These are phyloP conservation scores for Suhomyces xylopsoci DNA, from an alignment of 805 yeast genomes.

Conservation along the genomic window DNA sequence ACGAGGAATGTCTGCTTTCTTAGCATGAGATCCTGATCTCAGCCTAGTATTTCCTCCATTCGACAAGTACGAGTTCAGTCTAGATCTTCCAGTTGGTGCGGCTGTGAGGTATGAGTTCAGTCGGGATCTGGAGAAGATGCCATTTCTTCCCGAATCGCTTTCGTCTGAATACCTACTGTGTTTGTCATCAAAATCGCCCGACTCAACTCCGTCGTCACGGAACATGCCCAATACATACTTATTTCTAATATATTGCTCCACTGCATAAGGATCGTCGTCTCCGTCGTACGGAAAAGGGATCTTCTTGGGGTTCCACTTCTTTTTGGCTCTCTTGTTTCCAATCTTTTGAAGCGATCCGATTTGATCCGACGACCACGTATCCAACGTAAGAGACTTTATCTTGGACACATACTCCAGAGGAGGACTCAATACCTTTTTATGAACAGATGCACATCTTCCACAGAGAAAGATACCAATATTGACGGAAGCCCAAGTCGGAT, in stretches of 20 bases:
- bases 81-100: neutral
- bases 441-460: slow-evolving; percentile 81
- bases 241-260: slow-evolving; percentile 59
- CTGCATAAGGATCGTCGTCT: slow-evolving; percentile 56
- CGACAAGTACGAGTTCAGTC: slow-evolving; percentile 13
- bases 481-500: slow-evolving; percentile 59
- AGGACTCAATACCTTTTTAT: slow-evolving; percentile 57
- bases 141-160: slow-evolving; percentile 8
- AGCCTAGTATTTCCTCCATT: slow-evolving; percentile 12
- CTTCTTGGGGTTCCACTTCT: slow-evolving; percentile 64
- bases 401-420: slow-evolving; percentile 47
- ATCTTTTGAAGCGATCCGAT: slow-evolving; percentile 41
- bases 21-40: slow-evolving; percentile 7
- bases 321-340: slow-evolving; percentile 63
- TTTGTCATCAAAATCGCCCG: slow-evolving; percentile 34
- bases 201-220: slow-evolving; percentile 37
- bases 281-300: slow-evolving; percentile 74
- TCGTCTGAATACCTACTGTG: slow-evolving; percentile 21
- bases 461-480: slow-evolving; percentile 70
- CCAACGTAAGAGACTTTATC: slow-evolving; percentile 72
- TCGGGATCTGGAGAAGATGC: slow-evolving; percentile 8
- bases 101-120: slow-evolving; percentile 7
- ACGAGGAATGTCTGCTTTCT: slow-evolving; percentile 25
- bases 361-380: slow-evolving; percentile 62
- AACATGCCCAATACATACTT: slow-evolving; percentile 68